phyloP scores from a whole-genome alignment of 176 grass and related monocot species.

The Coix lacrymajobi region DNA sequence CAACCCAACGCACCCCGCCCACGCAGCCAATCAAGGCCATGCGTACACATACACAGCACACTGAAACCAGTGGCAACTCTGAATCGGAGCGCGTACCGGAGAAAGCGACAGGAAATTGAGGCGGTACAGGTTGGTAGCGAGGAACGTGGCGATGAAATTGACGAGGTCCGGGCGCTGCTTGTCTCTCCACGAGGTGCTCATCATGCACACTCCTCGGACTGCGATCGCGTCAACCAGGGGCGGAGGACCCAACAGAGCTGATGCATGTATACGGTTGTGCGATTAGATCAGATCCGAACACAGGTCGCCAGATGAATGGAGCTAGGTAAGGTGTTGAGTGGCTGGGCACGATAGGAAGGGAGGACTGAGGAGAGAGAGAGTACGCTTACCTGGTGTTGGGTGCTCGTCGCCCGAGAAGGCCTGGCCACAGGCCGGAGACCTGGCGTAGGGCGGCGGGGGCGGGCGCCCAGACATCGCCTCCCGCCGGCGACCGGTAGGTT shows the following conservation, averaged over 20 bases:
- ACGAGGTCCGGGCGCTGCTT: constrained; percentile 58
- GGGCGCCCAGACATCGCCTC: too few relatives aligned
- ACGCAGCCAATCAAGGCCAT: background rate
- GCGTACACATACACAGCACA: background rate
- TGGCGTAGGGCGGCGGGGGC: too few relatives aligned
- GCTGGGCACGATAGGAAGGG: too few relatives aligned
- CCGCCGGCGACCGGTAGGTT: too few relatives aligned
- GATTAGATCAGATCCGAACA: background rate
- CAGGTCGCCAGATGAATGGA: too few relatives aligned
- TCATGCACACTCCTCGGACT: constrained; percentile 69
- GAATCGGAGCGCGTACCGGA: constrained; percentile 32
- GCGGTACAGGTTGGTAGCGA: constrained; percentile 62
- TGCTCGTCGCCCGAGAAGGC: too few relatives aligned
- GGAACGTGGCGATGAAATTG: constrained; percentile 53
- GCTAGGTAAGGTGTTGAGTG: too few relatives aligned
- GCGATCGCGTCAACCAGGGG: background rate
- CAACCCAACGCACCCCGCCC: background rate
- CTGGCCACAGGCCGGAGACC: too few relatives aligned
- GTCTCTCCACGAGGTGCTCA: constrained; percentile 75
- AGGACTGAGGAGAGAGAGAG: too few relatives aligned
- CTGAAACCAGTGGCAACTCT: background rate
- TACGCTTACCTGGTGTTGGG: too few relatives aligned
- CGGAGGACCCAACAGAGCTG: too few relatives aligned
- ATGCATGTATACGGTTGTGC: background rate
- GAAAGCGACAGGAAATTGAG: constrained; percentile 62